Evolutionary conservation across 805 yeast species (phyloP), one percentile per base, ranked within the genome.

Genomic region (Starmerella asiatica): DNA sequence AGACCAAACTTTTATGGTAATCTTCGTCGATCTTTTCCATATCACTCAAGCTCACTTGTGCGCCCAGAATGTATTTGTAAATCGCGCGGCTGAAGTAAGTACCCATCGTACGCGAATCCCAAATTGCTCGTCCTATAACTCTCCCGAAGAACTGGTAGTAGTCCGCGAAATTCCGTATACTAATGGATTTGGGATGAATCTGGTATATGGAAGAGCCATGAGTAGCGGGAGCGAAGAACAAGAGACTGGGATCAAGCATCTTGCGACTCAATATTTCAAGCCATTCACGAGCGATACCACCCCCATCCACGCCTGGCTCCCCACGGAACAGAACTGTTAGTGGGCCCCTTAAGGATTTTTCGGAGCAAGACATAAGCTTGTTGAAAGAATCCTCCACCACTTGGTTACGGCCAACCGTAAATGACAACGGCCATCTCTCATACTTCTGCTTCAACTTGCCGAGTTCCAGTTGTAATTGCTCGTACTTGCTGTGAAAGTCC

Each of bases 201-300:
- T 88, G 96, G 69, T 85, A 91, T 0, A 96, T 84, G 0, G 94
- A 83, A 47, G 78, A 78, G 53, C 88, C 97, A 6, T 93, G 73
- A 0, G 93, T 81, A 32, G 85, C 94, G 0, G 97, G 94, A 1
- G 79, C 67, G 56, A 88, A 91, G 46, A 91, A 63, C 0, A 94
- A 96, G 62, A 85, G 85, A 53, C 84, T 94, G 0, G 97, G 93
- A 56, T 88, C 85, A 62, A 91, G 84, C 83, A 91, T 86, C 57
- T 88, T 96, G 46, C 95, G 69, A 0, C 95, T 76, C 34, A 91
- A 61, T 4, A 86, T 94, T 56, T 86, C 96, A 54, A 79, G 86
- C 98, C 98, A 91, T 58, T 91, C 99, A 54, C 99, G 69, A 0
- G 96, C 82, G 14, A 91, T 77, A 30, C 99, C 99, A 50, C 99